Conservation (phyloP, 495 filamentous ascomycete species). For the Aspergillus cristatus region DNA sequence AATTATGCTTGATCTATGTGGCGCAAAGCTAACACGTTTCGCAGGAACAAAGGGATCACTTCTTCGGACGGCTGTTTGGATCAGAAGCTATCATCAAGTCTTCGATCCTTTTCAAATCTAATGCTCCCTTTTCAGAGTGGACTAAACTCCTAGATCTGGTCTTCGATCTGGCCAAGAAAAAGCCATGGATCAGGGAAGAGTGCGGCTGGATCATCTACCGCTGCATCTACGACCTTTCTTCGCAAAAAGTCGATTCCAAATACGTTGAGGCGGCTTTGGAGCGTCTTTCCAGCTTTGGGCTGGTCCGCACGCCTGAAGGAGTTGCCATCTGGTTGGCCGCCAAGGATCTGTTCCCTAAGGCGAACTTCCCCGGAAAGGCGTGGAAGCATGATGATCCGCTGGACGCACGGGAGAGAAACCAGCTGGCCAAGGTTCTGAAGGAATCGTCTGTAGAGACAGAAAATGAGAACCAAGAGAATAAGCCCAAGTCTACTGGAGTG, state of each 20-base stretch:
- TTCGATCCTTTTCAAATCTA: constrained; percentile 52
- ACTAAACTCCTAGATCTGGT: constrained; percentile 44
- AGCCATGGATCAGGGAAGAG: constrained; percentile 83
- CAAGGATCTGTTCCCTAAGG: constrained; percentile 51
- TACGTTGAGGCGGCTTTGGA: constrained; percentile 54
- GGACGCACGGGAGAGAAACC: constrained; percentile 47
- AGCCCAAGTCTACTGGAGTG: constrained; percentile 53
- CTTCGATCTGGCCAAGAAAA: constrained; percentile 49
- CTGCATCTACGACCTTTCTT: constrained; percentile 32
- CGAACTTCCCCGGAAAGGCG: constrained; percentile 53
- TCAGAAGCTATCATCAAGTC: constrained; percentile 77
- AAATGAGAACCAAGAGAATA: constrained; percentile 28
- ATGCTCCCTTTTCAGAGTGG: constrained; percentile 45
- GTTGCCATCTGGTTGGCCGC: constrained; percentile 78
- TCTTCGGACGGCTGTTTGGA: constrained; percentile 79
- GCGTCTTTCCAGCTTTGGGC: constrained; percentile 48
- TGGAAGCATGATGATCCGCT: constrained; percentile 70
- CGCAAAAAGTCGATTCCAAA: constrained; percentile 25
- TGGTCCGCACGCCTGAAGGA: constrained; percentile 74
- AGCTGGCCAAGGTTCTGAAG: constrained; percentile 67
- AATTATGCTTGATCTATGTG: not conserved
- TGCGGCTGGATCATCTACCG: constrained; percentile 64
- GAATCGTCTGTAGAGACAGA: constrained; percentile 53
- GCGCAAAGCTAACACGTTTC: constrained; percentile 6
- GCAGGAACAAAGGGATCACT: constrained; percentile 77